phyloP scores from a whole-genome alignment of 352 stramenopile species.

The Globisporangium cederbergense region DNA sequence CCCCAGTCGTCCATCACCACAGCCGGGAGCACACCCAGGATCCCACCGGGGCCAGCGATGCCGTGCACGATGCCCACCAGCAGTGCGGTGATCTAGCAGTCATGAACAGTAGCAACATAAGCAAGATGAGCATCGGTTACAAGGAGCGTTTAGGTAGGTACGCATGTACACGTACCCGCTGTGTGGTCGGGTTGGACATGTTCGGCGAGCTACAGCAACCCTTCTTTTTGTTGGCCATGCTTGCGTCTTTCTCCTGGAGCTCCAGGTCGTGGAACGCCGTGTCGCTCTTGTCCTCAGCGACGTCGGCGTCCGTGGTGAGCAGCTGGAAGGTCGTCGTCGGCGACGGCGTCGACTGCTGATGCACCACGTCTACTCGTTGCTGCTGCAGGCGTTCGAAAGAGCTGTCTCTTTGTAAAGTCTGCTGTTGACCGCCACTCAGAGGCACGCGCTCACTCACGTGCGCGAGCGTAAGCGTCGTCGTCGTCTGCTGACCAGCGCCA shows the following conservation, averaged over 20 bases:
- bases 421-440: not conserved
- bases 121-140: not conserved
- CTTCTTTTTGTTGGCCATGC: conserved; percentile 16
- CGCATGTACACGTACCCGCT: conserved; percentile 24
- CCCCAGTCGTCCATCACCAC: conserved; percentile 64
- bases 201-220: conserved; percentile 31
- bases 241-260: conserved; percentile 9
- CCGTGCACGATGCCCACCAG: conserved; percentile 83
- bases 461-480: not conserved
- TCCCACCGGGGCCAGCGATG: conserved; percentile 55
- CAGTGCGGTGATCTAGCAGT: conserved; percentile 63
- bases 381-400: not conserved
- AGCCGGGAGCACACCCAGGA: conserved; percentile 83
- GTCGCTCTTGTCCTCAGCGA: conserved; percentile 12
- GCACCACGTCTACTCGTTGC: not conserved
- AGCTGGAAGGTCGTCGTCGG: conserved; percentile 21
- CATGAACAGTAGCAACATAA: conserved; percentile 8
- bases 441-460: conserved; percentile 9
- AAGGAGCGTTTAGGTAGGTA: not conserved
- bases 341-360: conserved; percentile 7
- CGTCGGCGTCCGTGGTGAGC: conserved; percentile 7
- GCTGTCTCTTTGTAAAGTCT: conserved; percentile 1
- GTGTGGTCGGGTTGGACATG: conserved; percentile 51
- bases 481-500: not conserved
- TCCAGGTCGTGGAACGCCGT: not conserved